Evolutionary conservation across 352 stramenopile species (phyloP).

Genomic region (Globisporangium echinulatum): DNA sequence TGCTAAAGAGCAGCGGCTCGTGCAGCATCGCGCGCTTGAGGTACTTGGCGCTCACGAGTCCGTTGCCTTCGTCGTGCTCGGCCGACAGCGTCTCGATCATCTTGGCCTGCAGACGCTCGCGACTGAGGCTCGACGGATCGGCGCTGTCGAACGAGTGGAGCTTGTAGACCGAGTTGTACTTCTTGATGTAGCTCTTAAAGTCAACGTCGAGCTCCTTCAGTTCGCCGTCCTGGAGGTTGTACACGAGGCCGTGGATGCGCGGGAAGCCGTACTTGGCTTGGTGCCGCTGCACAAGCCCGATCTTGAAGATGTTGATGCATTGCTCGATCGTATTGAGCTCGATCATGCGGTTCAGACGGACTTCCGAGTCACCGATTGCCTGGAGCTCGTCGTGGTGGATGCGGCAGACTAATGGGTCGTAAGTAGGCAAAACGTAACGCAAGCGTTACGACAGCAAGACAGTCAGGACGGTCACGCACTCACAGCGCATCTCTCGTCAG

Average conservation of each 20-base stretch:
- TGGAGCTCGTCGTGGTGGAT: slow-evolving; percentile 86
- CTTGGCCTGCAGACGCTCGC: slow-evolving; percentile 58
- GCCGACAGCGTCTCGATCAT: slow-evolving; percentile 65
- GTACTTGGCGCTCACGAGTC: slow-evolving; percentile 49
- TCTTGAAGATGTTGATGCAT: slow-evolving; percentile 91
- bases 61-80: slow-evolving; percentile 54
- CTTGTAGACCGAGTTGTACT: slow-evolving; percentile 80
- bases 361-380: slow-evolving; percentile 78
- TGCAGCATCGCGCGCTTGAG: slow-evolving; percentile 64
- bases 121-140: slow-evolving; percentile 25
- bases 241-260: slow-evolving; percentile 85
- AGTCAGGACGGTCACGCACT: too few relatives aligned
- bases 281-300: slow-evolving; percentile 81
- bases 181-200: slow-evolving; percentile 71
- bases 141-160: slow-evolving; percentile 26
- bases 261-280: slow-evolving; percentile 86
- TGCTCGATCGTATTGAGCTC: slow-evolving; percentile 89
- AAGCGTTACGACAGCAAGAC: too few relatives aligned
- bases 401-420: slow-evolving; percentile 43
- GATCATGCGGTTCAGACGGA: slow-evolving; percentile 72
- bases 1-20: slow-evolving; percentile 78
- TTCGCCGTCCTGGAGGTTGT: slow-evolving; percentile 74
- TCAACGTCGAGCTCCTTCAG: slow-evolving; percentile 54
- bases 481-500: too few relatives aligned
- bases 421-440: too few relatives aligned